These are phyloP conservation scores for Chenopodium album DNA, from an alignment of 148 eudicot genomes.

Conservation along the genomic window DNA sequence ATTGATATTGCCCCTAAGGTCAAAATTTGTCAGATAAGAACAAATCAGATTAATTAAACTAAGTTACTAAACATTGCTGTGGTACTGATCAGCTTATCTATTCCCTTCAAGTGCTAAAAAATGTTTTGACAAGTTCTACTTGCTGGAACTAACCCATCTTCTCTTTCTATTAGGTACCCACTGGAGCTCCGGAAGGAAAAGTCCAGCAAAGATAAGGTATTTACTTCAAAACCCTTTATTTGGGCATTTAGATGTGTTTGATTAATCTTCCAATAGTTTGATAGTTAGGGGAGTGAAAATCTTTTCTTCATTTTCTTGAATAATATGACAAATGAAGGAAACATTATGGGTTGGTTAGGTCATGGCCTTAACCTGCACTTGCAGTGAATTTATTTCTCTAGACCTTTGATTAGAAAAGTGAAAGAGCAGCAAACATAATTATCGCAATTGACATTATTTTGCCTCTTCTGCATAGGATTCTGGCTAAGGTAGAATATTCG, in stretches of 20 bases:
- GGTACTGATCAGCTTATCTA: background rate
- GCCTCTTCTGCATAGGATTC: background rate
- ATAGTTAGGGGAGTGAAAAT: background rate
- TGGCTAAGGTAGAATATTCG: background rate
- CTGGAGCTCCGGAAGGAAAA: conserved; percentile 95
- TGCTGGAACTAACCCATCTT: conserved; percentile 9
- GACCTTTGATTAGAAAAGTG: background rate
- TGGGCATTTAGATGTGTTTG: conserved; percentile 1
- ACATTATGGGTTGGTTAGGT: background rate
- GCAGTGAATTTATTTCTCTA: background rate
- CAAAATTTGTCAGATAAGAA: no score
- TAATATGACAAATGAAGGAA: background rate
- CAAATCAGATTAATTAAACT: no score
- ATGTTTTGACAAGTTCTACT: background rate
- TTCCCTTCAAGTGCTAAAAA: background rate
- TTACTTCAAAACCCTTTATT: background rate
- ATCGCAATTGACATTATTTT: background rate
- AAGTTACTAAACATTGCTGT: no score
- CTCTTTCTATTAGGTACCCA: conserved; percentile 64
- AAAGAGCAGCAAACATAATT: background rate
- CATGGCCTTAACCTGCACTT: background rate
- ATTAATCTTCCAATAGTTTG: background rate
- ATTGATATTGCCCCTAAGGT: no score
- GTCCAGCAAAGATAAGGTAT: conserved; percentile 82
- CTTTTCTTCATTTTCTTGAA: background rate